Percentiles rank a stretch among this genome's conserved stretches.
Evolutionary conservation across 306 rosid species (phyloP).

Genomic region (Comarum palustre): DNA sequence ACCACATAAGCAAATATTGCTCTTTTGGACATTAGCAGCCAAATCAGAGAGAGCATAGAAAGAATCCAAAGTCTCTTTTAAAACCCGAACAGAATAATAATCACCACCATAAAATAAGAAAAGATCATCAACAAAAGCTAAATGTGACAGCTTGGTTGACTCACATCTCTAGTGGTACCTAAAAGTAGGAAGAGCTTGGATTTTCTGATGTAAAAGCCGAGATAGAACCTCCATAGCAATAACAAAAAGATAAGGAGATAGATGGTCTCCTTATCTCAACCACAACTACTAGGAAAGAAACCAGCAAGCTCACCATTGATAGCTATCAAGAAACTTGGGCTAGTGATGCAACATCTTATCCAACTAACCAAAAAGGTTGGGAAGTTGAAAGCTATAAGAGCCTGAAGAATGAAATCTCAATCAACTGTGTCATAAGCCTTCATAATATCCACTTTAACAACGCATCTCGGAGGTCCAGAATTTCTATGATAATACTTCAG

Average conservation of each 20-base stretch:
- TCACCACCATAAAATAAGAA: background rate
- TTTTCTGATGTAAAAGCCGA: background rate
- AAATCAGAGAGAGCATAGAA: background rate
- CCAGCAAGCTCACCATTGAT: background rate
- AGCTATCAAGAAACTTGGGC: background rate
- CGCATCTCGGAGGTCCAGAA: background rate
- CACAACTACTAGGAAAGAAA: background rate
- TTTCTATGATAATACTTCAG: background rate
- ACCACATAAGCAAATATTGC: background rate
- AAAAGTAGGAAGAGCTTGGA: background rate
- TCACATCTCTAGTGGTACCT: background rate
- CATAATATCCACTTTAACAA: background rate
- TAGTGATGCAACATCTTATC: background rate
- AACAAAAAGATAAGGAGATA: background rate
- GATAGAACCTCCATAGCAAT: constrained; percentile 1
- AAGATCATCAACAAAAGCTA: background rate
- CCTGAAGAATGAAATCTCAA: background rate
- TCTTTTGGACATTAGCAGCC: background rate
- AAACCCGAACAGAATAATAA: background rate
- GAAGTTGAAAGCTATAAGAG: background rate
- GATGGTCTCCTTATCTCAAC: background rate
- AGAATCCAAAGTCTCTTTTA: background rate
- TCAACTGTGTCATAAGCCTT: background rate
- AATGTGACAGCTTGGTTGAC: background rate
- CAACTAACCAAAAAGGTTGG: background rate